phyloP scores from a whole-genome alignment of 352 stramenopile genomes.

The Thalassiosira pacifica region DNA sequence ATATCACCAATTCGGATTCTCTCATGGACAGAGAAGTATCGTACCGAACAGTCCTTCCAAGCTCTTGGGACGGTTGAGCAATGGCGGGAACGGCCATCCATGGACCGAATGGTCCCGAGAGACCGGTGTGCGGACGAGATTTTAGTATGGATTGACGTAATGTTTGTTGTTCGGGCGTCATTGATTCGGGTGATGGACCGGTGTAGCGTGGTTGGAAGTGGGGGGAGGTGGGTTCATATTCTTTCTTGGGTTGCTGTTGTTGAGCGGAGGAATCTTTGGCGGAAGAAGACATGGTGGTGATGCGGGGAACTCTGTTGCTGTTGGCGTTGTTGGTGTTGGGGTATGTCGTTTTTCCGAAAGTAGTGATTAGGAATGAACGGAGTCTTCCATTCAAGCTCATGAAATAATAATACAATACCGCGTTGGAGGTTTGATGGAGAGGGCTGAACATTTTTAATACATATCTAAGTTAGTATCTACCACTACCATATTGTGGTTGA shows the following conservation, averaged over 20 bases:
- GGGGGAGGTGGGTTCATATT: constrained; percentile 51
- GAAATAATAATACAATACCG: too few species aligned
- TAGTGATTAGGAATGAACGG: too few species aligned
- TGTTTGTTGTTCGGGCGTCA: constrained; percentile 68
- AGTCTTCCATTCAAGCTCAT: too few species aligned
- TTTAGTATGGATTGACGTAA: constrained; percentile 72
- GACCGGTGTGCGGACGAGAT: constrained; percentile 69
- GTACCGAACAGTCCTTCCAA: constrained; percentile 79
- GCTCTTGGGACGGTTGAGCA: constrained; percentile 70
- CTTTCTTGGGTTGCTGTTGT: background rate
- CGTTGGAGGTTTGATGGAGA: too few species aligned
- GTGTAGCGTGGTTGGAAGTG: constrained; percentile 66
- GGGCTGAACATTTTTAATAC: too few species aligned
- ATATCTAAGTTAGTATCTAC: too few species aligned
- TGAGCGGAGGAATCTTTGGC: too few species aligned
- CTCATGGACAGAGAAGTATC: constrained; percentile 73
- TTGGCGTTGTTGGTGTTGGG: too few species aligned
- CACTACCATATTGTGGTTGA: too few species aligned
- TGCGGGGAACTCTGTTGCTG: too few species aligned
- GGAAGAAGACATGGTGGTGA: too few species aligned
- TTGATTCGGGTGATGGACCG: constrained; percentile 61
- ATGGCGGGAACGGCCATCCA: constrained; percentile 82
- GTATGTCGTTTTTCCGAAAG: too few species aligned
- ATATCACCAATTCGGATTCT: constrained; percentile 85
- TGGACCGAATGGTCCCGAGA: constrained; percentile 84